These are phyloP conservation scores for Berkeleyomyces basicola DNA, from an alignment of 2,329 filamentous ascomycete species.

Conservation along the genomic window DNA sequence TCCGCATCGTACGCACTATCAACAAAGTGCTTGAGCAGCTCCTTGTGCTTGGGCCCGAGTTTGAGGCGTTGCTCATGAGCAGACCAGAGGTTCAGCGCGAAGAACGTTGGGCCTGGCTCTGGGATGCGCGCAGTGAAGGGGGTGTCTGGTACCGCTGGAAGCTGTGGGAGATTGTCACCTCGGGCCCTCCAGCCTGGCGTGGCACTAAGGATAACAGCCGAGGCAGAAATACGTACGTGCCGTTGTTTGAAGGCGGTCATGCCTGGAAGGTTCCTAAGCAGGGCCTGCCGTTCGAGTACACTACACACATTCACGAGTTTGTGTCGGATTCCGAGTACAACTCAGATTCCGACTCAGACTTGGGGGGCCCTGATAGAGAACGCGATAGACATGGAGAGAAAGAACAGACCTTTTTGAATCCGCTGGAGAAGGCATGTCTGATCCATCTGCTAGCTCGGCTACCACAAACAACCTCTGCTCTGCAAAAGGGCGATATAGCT, in stretches of 20 bases:
- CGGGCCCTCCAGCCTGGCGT: conserved; percentile 20
- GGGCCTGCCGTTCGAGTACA: conserved; percentile 64
- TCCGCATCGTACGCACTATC: conserved; percentile 65
- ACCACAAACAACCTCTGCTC: conserved; percentile 54
- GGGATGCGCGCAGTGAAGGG: conserved; percentile 62
- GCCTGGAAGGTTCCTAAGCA: conserved; percentile 60
- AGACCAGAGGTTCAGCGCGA: conserved; percentile 67
- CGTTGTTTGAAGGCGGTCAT: conserved; percentile 59
- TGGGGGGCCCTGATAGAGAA: conserved; percentile 55
- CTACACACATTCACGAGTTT: conserved; percentile 59
- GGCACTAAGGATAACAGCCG: not conserved
- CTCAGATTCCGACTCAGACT: conserved; percentile 47
- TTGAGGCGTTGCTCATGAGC: conserved; percentile 85
- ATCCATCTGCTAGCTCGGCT: conserved; percentile 70
- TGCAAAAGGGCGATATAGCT: conserved; percentile 74
- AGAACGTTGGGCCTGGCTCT: conserved; percentile 88
- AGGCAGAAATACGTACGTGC: conserved; percentile 30
- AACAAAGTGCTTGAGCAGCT: conserved; percentile 75
- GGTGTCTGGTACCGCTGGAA: conserved; percentile 90
- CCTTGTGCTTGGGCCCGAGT: conserved; percentile 64
- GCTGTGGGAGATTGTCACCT: conserved; percentile 68
- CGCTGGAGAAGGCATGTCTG: conserved; percentile 68
- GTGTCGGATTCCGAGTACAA: conserved; percentile 73
- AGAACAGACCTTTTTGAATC: conserved; percentile 52
- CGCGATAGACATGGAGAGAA: conserved; percentile 20